Conservation (phyloP, 148 eudicot species). For the Cornus controversa region DNA sequence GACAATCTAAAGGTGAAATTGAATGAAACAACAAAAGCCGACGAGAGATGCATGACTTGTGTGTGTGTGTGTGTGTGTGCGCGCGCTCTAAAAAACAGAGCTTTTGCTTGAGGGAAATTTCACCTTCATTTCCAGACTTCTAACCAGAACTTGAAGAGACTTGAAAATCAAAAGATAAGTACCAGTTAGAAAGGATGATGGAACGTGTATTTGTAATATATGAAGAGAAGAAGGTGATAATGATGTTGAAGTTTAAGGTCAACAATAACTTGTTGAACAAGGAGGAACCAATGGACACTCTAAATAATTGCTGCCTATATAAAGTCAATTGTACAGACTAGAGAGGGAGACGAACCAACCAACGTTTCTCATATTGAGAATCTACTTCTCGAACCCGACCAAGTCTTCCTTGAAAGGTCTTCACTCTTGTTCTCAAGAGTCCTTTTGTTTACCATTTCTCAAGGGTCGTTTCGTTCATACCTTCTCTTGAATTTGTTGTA, state of each 20-base stretch:
- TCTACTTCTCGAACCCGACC: no score
- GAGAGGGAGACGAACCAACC: neutral
- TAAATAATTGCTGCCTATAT: neutral
- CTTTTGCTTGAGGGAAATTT: neutral
- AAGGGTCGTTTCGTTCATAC: no score
- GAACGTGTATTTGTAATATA: neutral
- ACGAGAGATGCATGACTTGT: neutral
- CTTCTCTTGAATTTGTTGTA: no score
- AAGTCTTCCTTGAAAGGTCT: no score
- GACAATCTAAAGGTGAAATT: neutral
- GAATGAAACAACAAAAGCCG: neutral
- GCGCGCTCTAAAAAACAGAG: neutral
- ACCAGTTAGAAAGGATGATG: neutral
- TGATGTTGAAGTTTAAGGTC: neutral
- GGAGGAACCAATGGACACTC: neutral
- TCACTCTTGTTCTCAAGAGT: no score
- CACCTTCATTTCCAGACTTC: constrained; percentile 12
- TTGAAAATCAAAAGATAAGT: neutral
- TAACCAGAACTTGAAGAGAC: neutral
- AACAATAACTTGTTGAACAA: neutral
- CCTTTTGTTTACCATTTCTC: no score
- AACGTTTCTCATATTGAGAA: no score
- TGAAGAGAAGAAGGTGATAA: neutral
- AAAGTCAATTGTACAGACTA: neutral
- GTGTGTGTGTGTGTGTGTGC: neutral